Evolutionary conservation across 2,329 filamentous ascomycete genomes (phyloP), one percentile per base, ranked within the genome.

Genomic region (Teratosphaeria destructans): DNA sequence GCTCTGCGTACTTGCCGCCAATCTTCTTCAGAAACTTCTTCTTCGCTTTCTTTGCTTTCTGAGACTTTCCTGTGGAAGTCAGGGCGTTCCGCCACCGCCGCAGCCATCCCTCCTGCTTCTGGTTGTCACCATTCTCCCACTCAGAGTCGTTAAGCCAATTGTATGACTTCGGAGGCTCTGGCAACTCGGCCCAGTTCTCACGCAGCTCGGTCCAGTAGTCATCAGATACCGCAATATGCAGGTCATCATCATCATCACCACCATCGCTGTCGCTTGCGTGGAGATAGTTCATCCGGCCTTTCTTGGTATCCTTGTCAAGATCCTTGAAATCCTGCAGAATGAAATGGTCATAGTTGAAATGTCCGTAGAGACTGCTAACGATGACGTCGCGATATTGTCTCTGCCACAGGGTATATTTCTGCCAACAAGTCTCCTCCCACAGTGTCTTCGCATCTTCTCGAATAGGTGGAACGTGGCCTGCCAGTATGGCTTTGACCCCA

Each of bases 281-380:
- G 32, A 62, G 57, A 34, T 65, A 55, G 19, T 63, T 55, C 76
- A 78, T 77, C 19, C 64, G 68, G 5, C 78, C 78, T 39, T 74
- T 71, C 61, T 74, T 72, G 1, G 78, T 75, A 29, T 77, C 75
- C 55, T 90, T 80, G 62, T 88, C 81, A 58, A 96, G 80, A 0
- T 95, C 83, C 49, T 88, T 80, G 60, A 85, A 89, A 71, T 97
- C 93, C 67, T 96, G 90, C 16, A 99, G 77, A 70, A 97, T 82
- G 74, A 99, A 99, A 73, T 99, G 94, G 68, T 99, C 94, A 64
- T 96, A 89, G 70, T 99, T 99, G 94, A 99, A 97, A 72, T 99
- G 94, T 1, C 93, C 94, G 70, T 88, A 99, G 5, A 95, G 70
- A 29, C 85, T 85, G 12, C 83, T 85, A 23, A 92, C 81, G 23